These are phyloP conservation scores for Fistulifera pelliculosa DNA, from an alignment of 108 stramenopile species.

Conservation along the genomic window DNA sequence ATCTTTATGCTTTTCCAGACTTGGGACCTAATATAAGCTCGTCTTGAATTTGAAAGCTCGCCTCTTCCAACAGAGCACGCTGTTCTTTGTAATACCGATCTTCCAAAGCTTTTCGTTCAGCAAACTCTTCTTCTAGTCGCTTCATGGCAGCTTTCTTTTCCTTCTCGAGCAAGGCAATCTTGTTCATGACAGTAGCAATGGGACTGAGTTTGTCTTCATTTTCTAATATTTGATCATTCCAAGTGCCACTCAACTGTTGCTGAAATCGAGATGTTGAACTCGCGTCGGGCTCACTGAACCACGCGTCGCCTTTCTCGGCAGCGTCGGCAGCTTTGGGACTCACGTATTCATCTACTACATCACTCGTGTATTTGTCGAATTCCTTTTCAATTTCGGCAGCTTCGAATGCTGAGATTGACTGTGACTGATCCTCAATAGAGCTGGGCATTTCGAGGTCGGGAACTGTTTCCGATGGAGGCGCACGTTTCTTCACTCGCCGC, in stretches of 20 bases:
- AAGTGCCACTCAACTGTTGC: constrained; percentile 55
- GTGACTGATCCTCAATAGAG: background rate
- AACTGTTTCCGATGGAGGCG: constrained; percentile 9
- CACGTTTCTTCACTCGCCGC: constrained; percentile 19
- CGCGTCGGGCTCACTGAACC: constrained; percentile 4
- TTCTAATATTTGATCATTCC: constrained; percentile 71
- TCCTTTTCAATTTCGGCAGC: constrained; percentile 11
- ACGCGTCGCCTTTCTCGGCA: constrained; percentile 1
- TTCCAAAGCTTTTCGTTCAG: constrained; percentile 53
- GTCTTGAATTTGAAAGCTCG: constrained; percentile 48
- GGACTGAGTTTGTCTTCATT: constrained; percentile 62
- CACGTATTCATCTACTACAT: background rate
- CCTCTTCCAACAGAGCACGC: constrained; percentile 64
- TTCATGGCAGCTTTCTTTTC: constrained; percentile 63
- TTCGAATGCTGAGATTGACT: constrained; percentile 8
- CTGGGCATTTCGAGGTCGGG: constrained; percentile 19
- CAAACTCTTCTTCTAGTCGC: constrained; percentile 76
- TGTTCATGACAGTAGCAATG: constrained; percentile 61
- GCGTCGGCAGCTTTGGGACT: background rate
- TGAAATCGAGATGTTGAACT: constrained; percentile 53
- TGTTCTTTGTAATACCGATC: constrained; percentile 70
- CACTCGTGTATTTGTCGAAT: constrained; percentile 8
- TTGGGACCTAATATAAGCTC: too few species aligned
- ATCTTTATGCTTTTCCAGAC: too few species aligned
- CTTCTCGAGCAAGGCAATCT: constrained; percentile 71